Percentiles rank a stretch among this genome's conserved stretches.
Evolutionary conservation across 2,329 filamentous ascomycete species (phyloP).

Genomic region (Fusarium succisae): DNA sequence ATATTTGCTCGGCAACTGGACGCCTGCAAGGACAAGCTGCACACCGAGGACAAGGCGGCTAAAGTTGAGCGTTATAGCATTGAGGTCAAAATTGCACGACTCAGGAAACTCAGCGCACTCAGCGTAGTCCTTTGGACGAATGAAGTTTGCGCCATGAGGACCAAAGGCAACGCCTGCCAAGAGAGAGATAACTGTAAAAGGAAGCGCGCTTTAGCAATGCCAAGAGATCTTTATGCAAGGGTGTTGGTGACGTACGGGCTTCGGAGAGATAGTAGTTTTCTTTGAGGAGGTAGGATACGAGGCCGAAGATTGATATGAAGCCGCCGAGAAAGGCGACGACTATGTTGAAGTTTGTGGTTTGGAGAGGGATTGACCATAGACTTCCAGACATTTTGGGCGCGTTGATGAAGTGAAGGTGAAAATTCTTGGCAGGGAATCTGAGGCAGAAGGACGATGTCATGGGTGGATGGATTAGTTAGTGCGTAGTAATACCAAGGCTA

Average conservation of each 20-base stretch:
- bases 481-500: background rate
- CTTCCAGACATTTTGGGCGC: conserved; percentile 13
- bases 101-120: conserved; percentile 38
- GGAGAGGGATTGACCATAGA: conserved; percentile 56
- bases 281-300: conserved; percentile 90
- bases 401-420: background rate
- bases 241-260: conserved; percentile 69
- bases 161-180: conserved; percentile 82
- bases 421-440: background rate
- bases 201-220: background rate
- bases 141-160: conserved; percentile 78
- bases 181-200: conserved; percentile 77
- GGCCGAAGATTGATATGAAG: conserved; percentile 88
- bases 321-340: conserved; percentile 82
- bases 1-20: conserved; percentile 87
- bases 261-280: conserved; percentile 92
- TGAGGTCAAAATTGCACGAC: conserved; percentile 63
- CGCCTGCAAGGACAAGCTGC: conserved; percentile 87
- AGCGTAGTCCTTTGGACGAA: conserved; percentile 81
- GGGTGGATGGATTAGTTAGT: background rate
- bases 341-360: conserved; percentile 83
- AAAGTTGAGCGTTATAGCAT: conserved; percentile 83
- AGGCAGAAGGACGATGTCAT: background rate
- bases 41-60: conserved; percentile 88
- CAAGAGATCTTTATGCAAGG: conserved; percentile 13